Evolutionary conservation across 192 early-diverging fungal species (phyloP).

Genomic region (Geranomyces variabilis): DNA sequence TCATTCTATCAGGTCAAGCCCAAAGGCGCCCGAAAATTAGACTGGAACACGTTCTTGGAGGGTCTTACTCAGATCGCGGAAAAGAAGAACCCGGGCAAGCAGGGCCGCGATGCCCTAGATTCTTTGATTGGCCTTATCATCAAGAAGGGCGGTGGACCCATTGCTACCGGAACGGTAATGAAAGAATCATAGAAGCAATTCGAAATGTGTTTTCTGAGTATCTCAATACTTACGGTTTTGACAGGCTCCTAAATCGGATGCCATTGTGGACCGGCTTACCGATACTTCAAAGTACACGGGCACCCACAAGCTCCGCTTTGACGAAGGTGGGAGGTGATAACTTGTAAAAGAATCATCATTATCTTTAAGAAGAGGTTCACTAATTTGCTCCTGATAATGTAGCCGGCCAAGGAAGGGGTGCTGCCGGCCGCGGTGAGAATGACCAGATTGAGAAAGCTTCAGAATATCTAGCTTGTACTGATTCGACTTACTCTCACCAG

Average conservation of each 20-base stretch:
- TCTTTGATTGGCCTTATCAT: conserved; percentile 23
- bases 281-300: conserved; percentile 53
- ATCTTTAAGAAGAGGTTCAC: background rate
- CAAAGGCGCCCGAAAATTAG: conserved; percentile 49
- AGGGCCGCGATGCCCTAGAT: conserved; percentile 40
- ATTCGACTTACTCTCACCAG: too few relatives aligned
- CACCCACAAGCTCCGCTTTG: conserved; percentile 60
- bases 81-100: conserved; percentile 48
- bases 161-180: conserved; percentile 42
- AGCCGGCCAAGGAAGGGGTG: conserved; percentile 49
- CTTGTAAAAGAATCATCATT: too few relatives aligned
- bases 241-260: conserved; percentile 39
- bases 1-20: conserved; percentile 39
- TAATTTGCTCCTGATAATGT: background rate
- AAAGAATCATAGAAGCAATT: background rate
- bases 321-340: conserved; percentile 33
- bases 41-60: conserved; percentile 44
- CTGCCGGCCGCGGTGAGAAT: conserved; percentile 42
- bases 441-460: too few relatives aligned
- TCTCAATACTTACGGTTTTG: background rate
- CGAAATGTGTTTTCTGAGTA: background rate
- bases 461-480: too few relatives aligned
- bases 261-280: conserved; percentile 42
- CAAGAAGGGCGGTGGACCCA: conserved; percentile 25
- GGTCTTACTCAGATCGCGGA: conserved; percentile 44